Evolutionary conservation across 2,329 filamentous ascomycete species (phyloP), one percentile per base, ranked within the genome.

Genomic region (Neofusicoccum cordaticola): DNA sequence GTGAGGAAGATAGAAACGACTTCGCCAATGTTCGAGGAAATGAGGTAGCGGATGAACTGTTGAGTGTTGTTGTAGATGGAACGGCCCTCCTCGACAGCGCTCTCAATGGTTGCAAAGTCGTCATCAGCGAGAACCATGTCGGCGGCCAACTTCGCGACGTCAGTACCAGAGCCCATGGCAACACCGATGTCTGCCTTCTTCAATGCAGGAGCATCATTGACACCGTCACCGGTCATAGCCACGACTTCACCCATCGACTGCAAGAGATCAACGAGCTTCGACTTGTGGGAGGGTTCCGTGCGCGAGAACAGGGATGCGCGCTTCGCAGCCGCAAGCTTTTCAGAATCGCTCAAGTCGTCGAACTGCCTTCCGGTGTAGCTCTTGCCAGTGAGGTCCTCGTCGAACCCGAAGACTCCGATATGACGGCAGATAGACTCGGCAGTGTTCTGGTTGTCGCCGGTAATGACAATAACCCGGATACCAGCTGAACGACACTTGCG

Each of bases 41-140:
- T 99, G 67, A 99, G 86, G 78, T 99, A 99, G 57, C 96, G 92
- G 80, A 99, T 99, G 80, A 99, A 99, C 78, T 99, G 95, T 77
- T 99, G 95, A 5, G 95, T 99, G 84, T 99, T 99, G 88, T 95
- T 98, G 86, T 97, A 99, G 80, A 99, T 99, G 68, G 93, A 93
- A 68, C 95, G 90, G 62, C 95, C 95, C 80, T 99, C 95, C 77
- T 99, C 95, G 68, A 99, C 93, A 57, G 95, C 95, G 64, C 92
- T 85, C 77, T 97, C 92, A 70, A 99, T 99, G 3, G 95, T 99
- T 67, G 95, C 95, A 78, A 99, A 99, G 84, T 99, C 99, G 81
- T 97, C 93, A 80, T 99, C 96, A 31, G 93, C 92, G 60, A 99
- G 89, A 60, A 99, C 94, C 95, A 99, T 99, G 77, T 99, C 95